Evolutionary conservation across 2,329 filamentous ascomycete species (phyloP), one percentile per base, ranked within the genome.

Genomic region (Akanthomyces muscarius): DNA sequence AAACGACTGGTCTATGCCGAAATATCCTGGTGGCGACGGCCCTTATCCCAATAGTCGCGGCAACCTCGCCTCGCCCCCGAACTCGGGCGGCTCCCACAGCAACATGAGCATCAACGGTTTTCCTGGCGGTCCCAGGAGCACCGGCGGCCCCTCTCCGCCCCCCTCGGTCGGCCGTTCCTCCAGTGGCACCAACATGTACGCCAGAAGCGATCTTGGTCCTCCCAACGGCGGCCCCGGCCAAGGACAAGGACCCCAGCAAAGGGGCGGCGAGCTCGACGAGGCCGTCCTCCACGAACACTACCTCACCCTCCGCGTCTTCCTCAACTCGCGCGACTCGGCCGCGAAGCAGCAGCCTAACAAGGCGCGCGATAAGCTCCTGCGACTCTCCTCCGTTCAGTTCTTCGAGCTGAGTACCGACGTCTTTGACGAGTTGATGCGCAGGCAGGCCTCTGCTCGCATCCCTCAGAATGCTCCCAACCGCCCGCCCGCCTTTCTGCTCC

Each of bases 351-450:
- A 88, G 58, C 88, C 91, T 33, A 97, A 96, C 77, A 89, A 93
- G 76, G 95, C 95, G 62, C 89, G 93, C 71, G 95, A 98, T 77
- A 99, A 99, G 81, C 83, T 98, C 63, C 83, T 97, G 65, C 87
- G 94, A 64, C 83, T 99, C 58, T 97, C 93, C 0, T 82, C 89
- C 1, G 91, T 96, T 33, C 95, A 99, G 75, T 98, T 99, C 75
- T 92, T 96, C 76, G 95, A 99, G 78, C 84, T 99, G 66, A 97
- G 93, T 77, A 98, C 94, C 63, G 95, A 99, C 77, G 94, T 99
- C 47, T 98, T 90, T 77, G 95, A 99, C 76, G 95, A 99, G 78
- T 82, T 98, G 67, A 83, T 96, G 68, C 89, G 95, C 64, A 87
- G 95, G 67, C 93, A 98, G 75, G 85, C 90, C 67, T 82, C 82